Evolutionary conservation across 78 protist genomes (phyloP), one percentile per base, ranked within the genome.

Genomic region (Dictyostelium purpureum): DNA sequence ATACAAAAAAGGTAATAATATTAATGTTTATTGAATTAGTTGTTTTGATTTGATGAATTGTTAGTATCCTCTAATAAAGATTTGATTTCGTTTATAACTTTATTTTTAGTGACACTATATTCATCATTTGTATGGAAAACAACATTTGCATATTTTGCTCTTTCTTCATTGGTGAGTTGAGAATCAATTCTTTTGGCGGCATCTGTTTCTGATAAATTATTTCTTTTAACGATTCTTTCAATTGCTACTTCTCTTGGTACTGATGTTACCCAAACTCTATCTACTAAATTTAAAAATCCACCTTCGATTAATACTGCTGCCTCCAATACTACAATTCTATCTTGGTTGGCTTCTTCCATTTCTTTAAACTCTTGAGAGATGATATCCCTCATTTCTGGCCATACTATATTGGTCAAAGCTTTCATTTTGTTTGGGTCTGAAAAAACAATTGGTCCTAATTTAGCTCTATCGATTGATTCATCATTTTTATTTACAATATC

Each of bases 381-480:
- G 43, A 88, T 5, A 19, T 31, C 43, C 61, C 66, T 66, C 85
- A 88, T 88, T 43, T 31, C 93, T 38, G 93, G 93, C 85, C 83
- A 88, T 6, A 75, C 83, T 18, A 88, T 75, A 40, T 40, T 24
- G 1, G 77, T 69, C 19, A 88, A 47, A 40, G 45, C 14, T 24
- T 73, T 77, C 93, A 88, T 78, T 9, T 88, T 35, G 4, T 4
- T 19, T 65, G 61, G 40, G 52, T 75, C 83, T 7, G 70, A 56
- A 35, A 88, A 88, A 38, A 88, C 93, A 5, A 88, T 88, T n/a
- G 93, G 83, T 37, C 93, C 93, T 12, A 88, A 18, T 54, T 75
- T 88, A 12, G 43, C 11, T 51, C 93, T 59, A 69, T 88, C 93
- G 9, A 88, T 77, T 28, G 71, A 40, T 51, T 59, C 45, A 40